These are phyloP conservation scores for Colletotrichum godetiae DNA, from an alignment of 2,329 filamentous ascomycete species.

Conservation along the genomic window DNA sequence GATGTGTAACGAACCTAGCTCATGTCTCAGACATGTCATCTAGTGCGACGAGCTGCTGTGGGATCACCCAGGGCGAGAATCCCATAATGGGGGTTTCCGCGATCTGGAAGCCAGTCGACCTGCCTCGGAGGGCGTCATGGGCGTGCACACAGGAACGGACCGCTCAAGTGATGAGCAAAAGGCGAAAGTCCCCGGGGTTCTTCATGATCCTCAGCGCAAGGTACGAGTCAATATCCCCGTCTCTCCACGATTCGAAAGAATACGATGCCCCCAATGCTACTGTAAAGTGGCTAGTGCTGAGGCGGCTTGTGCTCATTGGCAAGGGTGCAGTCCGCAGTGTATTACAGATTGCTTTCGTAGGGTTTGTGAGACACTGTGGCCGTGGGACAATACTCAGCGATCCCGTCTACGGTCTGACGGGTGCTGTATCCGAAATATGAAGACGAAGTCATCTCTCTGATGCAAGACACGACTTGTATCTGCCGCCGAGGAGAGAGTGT, in stretches of 20 bases:
- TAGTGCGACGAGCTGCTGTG: conserved; percentile 26
- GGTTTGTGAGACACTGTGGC: conserved; percentile 6
- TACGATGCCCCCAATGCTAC: conserved; percentile 24
- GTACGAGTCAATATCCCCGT: conserved; percentile 30
- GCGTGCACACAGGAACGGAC: conserved; percentile 6
- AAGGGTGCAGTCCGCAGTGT: conserved; percentile 2
- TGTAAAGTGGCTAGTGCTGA: conserved; percentile 8
- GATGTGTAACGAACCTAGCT: conserved; percentile 4
- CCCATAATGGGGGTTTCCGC: conserved; percentile 1
- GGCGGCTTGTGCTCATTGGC: conserved; percentile 21
- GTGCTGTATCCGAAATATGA: conserved; percentile 11
- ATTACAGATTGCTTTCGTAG: conserved; percentile 1
- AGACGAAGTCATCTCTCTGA: conserved; percentile 7
- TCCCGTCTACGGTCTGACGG: conserved; percentile 3
- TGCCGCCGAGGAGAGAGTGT: background rate
- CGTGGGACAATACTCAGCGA: background rate
- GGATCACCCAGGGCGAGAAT: conserved; percentile 20
- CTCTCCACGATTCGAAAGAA: conserved; percentile 29
- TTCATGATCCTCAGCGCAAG: conserved; percentile 1
- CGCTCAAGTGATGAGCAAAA: conserved; percentile 9
- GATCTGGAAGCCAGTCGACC: background rate
- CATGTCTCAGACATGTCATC: conserved; percentile 24
- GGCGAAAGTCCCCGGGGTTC: background rate
- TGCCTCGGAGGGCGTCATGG: background rate
- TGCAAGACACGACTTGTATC: conserved; percentile 7